Evolutionary conservation across 768 basidiomycete genomes (phyloP), one percentile per base, ranked within the genome.

Genomic region (Boletus rubropictus): DNA sequence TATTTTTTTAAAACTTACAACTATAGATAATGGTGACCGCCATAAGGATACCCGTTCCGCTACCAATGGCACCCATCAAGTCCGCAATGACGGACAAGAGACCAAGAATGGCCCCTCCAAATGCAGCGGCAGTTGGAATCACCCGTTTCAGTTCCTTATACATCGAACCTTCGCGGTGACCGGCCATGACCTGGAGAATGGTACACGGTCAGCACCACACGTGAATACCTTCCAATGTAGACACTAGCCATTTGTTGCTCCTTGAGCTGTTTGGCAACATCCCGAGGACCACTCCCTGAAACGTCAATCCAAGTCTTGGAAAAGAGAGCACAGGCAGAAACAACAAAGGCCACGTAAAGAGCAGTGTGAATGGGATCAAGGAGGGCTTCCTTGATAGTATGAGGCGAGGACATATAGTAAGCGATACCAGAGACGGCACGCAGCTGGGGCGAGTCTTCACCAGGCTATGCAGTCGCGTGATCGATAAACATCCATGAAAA

Each of bases 291-390:
- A 45, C 85, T 88, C 14, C 96, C 95, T 2, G 93, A 97, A 28
- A 98, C 91, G 59, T 98, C 95, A 54, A 99, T 98, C 95, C 96
- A 99, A 1, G 95, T 97, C 79, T 98, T 98, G 63, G 90, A 94
- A 76, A 98, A 99, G 55, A 97, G 76, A 12, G 96, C 95, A 63
- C 94, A 98, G 14, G 93, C 91, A 28, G 86, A 80, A 50, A 94
- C 77, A 73, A 95, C 95, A 73, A 97, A 98, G 5, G 79, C 67
- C 65, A 99, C 82, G 69, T 97, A 96, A 58, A 96, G 72, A 18
- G 78, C 76, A 1, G 91, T 93, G 72, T 98, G 96, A 60, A 98
- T 81, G 1, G 96, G 96, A 68, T 99, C 96, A 40, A 89, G 69
- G 51, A 98, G 72, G 7, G 86, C 89, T 40, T 87, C 85, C 51